Conservation (phyloP, 2,329 filamentous ascomycete species). For the Phialocephala subalpina region DNA sequence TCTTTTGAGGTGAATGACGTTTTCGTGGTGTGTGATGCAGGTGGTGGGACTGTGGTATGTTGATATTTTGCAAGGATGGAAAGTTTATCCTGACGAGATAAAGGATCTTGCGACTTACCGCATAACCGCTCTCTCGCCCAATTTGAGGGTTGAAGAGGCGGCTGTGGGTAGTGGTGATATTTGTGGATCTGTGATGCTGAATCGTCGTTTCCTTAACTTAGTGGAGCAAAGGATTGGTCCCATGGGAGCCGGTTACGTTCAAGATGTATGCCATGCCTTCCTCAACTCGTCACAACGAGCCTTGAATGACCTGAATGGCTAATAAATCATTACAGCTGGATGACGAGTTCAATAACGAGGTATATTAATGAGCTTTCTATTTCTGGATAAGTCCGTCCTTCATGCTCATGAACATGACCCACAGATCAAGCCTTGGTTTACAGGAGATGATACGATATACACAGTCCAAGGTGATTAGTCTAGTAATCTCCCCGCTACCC, state of each 20-base stretch:
- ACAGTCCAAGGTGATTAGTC: too few species aligned
- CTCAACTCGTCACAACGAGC: not conserved
- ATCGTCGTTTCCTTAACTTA: not conserved
- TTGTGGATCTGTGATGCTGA: constrained; percentile 9
- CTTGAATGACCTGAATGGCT: not conserved
- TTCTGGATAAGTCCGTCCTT: too few species aligned
- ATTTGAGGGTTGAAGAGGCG: constrained; percentile 12
- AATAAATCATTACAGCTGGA: too few species aligned
- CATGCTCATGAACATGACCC: too few species aligned
- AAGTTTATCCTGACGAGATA: too few species aligned
- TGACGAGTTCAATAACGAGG: too few species aligned
- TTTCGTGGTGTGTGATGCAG: constrained; percentile 15
- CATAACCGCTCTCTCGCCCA: not conserved
- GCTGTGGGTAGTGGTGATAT: constrained; percentile 8
- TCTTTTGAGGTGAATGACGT: constrained; percentile 11
- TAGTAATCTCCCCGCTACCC: too few species aligned
- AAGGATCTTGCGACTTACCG: constrained; percentile 12
- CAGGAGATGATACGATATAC: too few species aligned
- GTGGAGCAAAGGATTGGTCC: not conserved
- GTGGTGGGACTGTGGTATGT: constrained; percentile 15
- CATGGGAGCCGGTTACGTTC: not conserved
- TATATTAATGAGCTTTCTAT: too few species aligned
- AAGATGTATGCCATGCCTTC: not conserved
- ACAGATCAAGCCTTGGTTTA: too few species aligned
- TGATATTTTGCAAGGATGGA: too few species aligned